A percentile compares a stretch with the other conserved stretches of the same genome.
These are phyloP conservation scores for Herpetomonas samuelpessoai DNA, from an alignment of 208 protist species.

Conservation along the genomic window DNA sequence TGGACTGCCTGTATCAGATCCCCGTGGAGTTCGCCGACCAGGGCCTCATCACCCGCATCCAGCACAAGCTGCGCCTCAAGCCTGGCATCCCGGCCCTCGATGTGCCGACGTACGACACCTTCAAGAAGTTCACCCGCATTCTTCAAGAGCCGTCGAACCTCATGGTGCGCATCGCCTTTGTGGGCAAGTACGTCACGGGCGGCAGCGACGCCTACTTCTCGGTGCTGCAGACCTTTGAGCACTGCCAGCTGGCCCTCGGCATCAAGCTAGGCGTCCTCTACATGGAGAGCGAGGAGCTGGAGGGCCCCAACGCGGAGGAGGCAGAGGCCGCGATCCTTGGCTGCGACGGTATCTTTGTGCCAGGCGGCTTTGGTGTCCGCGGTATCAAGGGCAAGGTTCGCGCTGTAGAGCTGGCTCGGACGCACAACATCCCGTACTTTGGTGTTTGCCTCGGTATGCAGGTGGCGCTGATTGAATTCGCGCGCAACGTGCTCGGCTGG, in stretches of 20 bases:
- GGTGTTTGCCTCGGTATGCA: constrained; percentile 99
- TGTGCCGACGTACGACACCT: constrained; percentile 77
- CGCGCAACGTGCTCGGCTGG: constrained; percentile 93
- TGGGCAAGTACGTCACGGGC: constrained; percentile 98
- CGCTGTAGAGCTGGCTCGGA: constrained; percentile 94
- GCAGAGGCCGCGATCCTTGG: constrained; percentile 60
- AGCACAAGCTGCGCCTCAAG: constrained; percentile 77
- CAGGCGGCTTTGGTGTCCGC: constrained; percentile 98
- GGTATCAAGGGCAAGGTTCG: constrained; percentile 97
- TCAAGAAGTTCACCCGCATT: constrained; percentile 66
- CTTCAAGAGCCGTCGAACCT: constrained; percentile 74
- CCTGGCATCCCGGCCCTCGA: constrained; percentile 33
- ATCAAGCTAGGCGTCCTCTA: constrained; percentile 95
- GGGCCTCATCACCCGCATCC: constrained; percentile 68
- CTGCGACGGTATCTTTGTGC: constrained; percentile 97
- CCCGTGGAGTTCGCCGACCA: constrained; percentile 92
- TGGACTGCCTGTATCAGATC: constrained; percentile 96
- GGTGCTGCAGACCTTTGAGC: constrained; percentile 96
- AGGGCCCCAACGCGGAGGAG: constrained; percentile 62
- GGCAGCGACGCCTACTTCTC: constrained; percentile 97
- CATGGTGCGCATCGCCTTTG: constrained; percentile 95
- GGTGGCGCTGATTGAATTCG: constrained; percentile 94
- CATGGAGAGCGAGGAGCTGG: constrained; percentile 89
- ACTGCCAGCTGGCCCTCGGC: constrained; percentile 90
- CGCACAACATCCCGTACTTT: constrained; percentile 95